A percentile compares a stretch with the other conserved stretches of the same genome.
These are phyloP conservation scores for Fusarium virguliforme DNA, from an alignment of 2,329 filamentous ascomycete species.

Conservation along the genomic window DNA sequence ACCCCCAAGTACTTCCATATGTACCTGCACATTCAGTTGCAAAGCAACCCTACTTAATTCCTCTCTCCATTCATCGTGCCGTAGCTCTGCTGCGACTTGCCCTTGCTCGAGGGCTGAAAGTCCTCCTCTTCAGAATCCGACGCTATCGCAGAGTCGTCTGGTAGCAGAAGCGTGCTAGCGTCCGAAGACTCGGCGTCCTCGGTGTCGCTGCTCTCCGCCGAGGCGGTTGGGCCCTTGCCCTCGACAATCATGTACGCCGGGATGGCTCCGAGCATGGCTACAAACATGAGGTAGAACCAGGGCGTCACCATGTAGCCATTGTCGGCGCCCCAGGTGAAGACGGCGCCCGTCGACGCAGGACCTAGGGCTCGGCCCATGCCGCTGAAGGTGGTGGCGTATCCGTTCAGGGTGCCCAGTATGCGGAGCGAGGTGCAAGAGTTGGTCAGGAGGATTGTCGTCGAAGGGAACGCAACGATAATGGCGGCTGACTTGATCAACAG, in stretches of 20 bases:
- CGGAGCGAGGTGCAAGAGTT: conserved; percentile 83
- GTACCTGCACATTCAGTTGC: background rate
- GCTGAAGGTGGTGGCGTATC: conserved; percentile 86
- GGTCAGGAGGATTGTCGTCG: conserved; percentile 89
- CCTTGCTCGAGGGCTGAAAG: conserved; percentile 38
- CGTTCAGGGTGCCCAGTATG: conserved; percentile 91
- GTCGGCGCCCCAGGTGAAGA: conserved; percentile 84
- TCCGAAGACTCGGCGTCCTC: conserved; percentile 39
- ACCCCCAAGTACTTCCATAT: background rate
- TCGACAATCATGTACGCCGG: conserved; percentile 83
- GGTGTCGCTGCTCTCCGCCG: conserved; percentile 55
- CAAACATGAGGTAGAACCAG: conserved; percentile 82
- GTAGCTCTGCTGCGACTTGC: conserved; percentile 32
- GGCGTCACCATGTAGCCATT: conserved; percentile 83
- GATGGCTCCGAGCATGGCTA: conserved; percentile 77
- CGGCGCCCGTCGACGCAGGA: conserved; percentile 79
- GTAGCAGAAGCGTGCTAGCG: conserved; percentile 43
- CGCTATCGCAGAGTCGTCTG: conserved; percentile 42
- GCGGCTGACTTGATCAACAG: conserved; percentile 82
- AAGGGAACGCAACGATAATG: conserved; percentile 90
- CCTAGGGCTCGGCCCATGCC: conserved; percentile 86
- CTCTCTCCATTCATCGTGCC: conserved; percentile 40
- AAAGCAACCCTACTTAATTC: background rate
- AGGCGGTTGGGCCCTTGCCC: conserved; percentile 75
- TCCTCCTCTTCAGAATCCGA: conserved; percentile 44